Conservation (phyloP, 2,329 filamentous ascomycete species). For the Elsinoe arachidis region DNA sequence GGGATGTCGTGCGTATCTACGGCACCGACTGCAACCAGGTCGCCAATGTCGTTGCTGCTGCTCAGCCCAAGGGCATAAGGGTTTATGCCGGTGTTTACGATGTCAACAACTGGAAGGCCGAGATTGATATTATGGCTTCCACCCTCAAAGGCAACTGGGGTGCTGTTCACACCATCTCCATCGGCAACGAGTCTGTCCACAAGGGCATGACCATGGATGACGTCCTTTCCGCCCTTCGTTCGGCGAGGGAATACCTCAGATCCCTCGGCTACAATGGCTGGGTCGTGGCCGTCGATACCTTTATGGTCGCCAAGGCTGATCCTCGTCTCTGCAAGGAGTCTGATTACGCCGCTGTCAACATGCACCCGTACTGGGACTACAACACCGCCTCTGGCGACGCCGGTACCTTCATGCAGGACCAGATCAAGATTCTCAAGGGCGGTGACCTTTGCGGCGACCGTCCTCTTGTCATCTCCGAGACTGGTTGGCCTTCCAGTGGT, state of each 20-base stretch:
- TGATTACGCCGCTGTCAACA: constrained; percentile 74
- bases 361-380: constrained; percentile 74
- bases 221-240: constrained; percentile 51
- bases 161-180: constrained; percentile 58
- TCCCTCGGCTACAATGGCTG: constrained; percentile 56
- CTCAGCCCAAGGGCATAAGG: constrained; percentile 55
- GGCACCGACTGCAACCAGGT: constrained; percentile 73
- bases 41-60: constrained; percentile 52
- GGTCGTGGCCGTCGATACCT: constrained; percentile 74
- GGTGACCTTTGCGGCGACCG: constrained; percentile 39
- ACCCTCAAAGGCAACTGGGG: constrained; percentile 58
- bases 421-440: constrained; percentile 37
- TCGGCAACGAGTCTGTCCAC: constrained; percentile 78
- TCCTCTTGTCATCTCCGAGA: constrained; percentile 67
- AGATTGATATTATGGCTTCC: constrained; percentile 53
- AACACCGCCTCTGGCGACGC: constrained; percentile 51
- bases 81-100: constrained; percentile 70
- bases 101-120: constrained; percentile 39
- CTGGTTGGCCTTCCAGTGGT: constrained; percentile 72
- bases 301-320: constrained; percentile 57
- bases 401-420: constrained; percentile 57
- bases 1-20: constrained; percentile 64
- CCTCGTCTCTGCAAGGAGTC: constrained; percentile 64
- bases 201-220: constrained; percentile 45
- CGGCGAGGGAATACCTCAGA: constrained; percentile 51